Conservation (phyloP, 148 eudicot genomes). For the Rhododendron molle region DNA sequence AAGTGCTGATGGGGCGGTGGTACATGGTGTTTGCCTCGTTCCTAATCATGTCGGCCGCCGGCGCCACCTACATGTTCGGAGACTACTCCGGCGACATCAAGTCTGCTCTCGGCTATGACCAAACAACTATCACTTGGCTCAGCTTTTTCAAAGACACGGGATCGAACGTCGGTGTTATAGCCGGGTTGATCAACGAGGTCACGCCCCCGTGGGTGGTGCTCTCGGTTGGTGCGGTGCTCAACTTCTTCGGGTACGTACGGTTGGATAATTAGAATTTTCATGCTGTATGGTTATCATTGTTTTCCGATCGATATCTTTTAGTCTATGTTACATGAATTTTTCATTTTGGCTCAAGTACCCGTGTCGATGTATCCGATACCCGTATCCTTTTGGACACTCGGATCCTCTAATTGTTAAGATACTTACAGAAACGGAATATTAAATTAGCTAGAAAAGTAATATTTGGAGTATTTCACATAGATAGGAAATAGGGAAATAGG, state of each 20-base stretch:
- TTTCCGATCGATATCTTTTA: background rate
- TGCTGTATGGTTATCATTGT: background rate
- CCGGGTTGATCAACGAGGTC: slow-evolving; percentile 19
- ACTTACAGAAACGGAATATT: too few species aligned
- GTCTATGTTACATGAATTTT: too few species aligned
- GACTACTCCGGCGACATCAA: slow-evolving; percentile 26
- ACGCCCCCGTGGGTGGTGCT: slow-evolving; percentile 37
- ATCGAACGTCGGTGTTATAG: slow-evolving; percentile 21
- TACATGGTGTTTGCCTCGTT: slow-evolving; percentile 36
- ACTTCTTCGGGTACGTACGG: slow-evolving; percentile 26
- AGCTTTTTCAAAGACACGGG: slow-evolving; percentile 34
- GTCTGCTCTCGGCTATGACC: slow-evolving; percentile 28
- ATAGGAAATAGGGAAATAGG: too few species aligned
- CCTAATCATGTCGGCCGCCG: slow-evolving; percentile 30
- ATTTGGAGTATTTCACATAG: too few species aligned
- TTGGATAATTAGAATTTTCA: background rate
- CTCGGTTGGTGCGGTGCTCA: slow-evolving; percentile 20
- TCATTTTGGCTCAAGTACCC: too few species aligned
- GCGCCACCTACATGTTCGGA: slow-evolving; percentile 37
- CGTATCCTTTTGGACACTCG: too few species aligned
- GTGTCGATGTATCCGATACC: too few species aligned
- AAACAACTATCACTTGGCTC: slow-evolving; percentile 27
- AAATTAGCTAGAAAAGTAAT: too few species aligned
- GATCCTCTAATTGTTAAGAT: too few species aligned
- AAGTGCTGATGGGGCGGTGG: slow-evolving; percentile 29